Conservation (phyloP, 2,329 filamentous ascomycete species). For the Pezicula carpinea region DNA sequence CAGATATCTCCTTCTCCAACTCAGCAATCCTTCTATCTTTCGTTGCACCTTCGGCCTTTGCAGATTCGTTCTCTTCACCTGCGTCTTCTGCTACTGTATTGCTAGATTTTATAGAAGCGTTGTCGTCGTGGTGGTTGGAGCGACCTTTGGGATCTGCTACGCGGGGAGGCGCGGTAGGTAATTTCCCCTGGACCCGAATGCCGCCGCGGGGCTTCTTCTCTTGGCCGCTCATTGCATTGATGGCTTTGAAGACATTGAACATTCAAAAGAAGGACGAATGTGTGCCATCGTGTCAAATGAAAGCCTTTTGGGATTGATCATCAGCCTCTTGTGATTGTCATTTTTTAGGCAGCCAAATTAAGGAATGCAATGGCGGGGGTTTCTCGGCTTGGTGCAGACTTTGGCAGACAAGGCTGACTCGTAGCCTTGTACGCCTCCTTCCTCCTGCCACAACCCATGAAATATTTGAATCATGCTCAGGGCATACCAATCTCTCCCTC, state of each 20-base stretch:
- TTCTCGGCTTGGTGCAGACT: no score
- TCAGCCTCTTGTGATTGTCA: not conserved
- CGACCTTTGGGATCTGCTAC: constrained; percentile 15
- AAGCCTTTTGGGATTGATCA: not conserved
- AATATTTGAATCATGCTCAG: constrained; percentile 1
- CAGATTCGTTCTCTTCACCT: constrained; percentile 4
- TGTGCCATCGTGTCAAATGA: not conserved
- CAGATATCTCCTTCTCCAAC: constrained; percentile 46
- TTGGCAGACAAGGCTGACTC: no score
- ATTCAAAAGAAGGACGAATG: not conserved
- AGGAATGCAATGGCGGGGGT: no score
- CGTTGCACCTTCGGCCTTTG: constrained; percentile 19
- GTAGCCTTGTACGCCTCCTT: no score
- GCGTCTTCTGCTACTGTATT: constrained; percentile 8
- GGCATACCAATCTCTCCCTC: constrained; percentile 21
- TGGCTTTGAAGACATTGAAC: not conserved
- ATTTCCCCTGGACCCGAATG: constrained; percentile 4
- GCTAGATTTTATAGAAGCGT: constrained; percentile 5
- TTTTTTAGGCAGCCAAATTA: not conserved
- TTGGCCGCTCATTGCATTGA: constrained; percentile 11
- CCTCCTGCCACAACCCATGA: no score
- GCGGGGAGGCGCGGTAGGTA: constrained; percentile 18
- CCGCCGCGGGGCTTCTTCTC: constrained; percentile 13
- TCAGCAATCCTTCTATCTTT: constrained; percentile 48
- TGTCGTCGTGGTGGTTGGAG: constrained; percentile 12